Evolutionary conservation across 2,329 filamentous ascomycete genomes (phyloP), one percentile per base, ranked within the genome.

Genomic region (Fusarium papillatum): DNA sequence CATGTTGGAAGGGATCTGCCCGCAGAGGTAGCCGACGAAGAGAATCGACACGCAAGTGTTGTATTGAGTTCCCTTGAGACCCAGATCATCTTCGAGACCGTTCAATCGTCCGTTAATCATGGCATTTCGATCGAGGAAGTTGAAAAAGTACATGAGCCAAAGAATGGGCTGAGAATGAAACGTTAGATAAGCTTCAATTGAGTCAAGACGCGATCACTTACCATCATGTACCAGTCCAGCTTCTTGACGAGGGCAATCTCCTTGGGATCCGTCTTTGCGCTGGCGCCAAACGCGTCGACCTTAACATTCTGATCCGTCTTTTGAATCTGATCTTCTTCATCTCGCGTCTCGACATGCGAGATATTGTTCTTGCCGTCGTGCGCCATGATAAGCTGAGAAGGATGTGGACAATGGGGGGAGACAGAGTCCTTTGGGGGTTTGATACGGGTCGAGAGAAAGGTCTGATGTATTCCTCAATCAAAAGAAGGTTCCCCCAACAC

Each of bases 41-140:
- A 84, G 79, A 26, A 84, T 83, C 2, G 82, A 83, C 1, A 84
- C 81, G 11, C 81, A 80, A 4, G 82, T 83, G 61, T 82, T 81
- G 69, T 83, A 83, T 66, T 83, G 75, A 4, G 68, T 67, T 13
- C 85, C 86, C 2, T 82, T 80, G 57, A 92, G 81, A 6, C 84
- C 81, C 2, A 92, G 80, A 39, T 92, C 89, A 19, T 87, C 83
- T 61, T 90, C 87, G 9, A 92, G 81, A 4, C 88, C 87, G 72
- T 90, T 87, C 13, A 92, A 81, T 39, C 87, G 84, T 5, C 90
- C 90, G 29, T 89, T 88, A 6, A 90, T 90, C 74, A 92, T 90
- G 70, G 91, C 89, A 64, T 89, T 90, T 26, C 87, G 83, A 70
- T 90, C 88, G 36, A 88, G 82, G 53, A 84, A 84, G 67, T 84